Evolutionary conservation across 768 basidiomycete genomes (phyloP), one percentile per base, ranked within the genome.

Genomic region (Paxillus involutus): DNA sequence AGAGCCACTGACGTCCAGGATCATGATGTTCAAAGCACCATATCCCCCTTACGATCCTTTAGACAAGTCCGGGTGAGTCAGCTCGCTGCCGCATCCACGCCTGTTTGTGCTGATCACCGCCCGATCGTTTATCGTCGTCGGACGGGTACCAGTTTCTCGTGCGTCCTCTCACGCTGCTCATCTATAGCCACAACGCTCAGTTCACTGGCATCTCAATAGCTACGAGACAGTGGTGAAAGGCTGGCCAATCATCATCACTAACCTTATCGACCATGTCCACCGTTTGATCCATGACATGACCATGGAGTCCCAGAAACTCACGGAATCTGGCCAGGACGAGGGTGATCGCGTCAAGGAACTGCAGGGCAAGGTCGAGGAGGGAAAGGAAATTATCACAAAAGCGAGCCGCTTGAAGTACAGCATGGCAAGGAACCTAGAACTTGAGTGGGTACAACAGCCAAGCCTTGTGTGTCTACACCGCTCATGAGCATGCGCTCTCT

Each of bases 201-300:
- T 30, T 33, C 17, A 43, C 19, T 19, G 29, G n/a, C 42, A 16
- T 26, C 9, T 41, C 16, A 46, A 40, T 59, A 91, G 90, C 54
- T 91, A 88, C 59, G 85, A 88, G 54, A 93, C 91, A 0, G 87
- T 94, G 14, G 68, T 86, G 47, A 86, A 79, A 66, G 77, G 90
- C 51, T 93, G 92, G 86, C 89, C 89, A 5, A 78, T 89, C 44
- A 96, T 98, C 63, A 79, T 95, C 51, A 92, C 94, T 1, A 77
- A 72, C 16, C 76, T 93, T 44, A 86, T 96, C 57, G 89, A 94
- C 68, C 81, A 84, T 42, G 66, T 98, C 41, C 81, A 89, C 60
- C 80, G 82, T 41, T 66, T 80, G 52, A 88, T 88, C 56, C 89
- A 93, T 64, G 73, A 78, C 14, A 69, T 89, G 32, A 77, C 82